Conservation (phyloP, 176 grass and related monocot species). For the Carex pumila region DNA sequence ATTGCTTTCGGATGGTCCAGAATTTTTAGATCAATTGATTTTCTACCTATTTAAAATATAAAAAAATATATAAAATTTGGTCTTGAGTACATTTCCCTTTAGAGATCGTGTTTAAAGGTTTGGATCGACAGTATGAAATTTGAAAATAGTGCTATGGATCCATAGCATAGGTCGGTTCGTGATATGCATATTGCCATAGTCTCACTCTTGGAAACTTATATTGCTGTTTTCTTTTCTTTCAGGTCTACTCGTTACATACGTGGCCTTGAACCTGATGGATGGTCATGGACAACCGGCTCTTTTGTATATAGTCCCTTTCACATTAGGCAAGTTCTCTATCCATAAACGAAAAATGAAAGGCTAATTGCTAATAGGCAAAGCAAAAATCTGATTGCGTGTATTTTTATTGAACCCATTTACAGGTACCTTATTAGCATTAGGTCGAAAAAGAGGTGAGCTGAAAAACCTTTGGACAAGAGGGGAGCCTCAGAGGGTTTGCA, state of each 20-base stretch:
- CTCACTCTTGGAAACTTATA: not conserved
- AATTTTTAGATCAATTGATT: too few species aligned
- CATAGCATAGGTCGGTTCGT: too few species aligned
- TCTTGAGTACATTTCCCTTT: too few species aligned
- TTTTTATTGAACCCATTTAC: not conserved
- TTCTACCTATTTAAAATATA: too few species aligned
- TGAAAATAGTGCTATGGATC: too few species aligned
- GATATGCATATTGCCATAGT: too few species aligned
- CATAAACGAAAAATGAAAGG: not conserved
- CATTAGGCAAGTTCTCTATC: conserved; percentile 49
- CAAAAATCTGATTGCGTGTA: not conserved
- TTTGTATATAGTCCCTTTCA: conserved; percentile 97
- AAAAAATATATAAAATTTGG: too few species aligned
- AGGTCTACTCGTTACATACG: conserved; percentile 90
- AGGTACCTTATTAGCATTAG: conserved; percentile 75
- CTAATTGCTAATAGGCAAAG: not conserved
- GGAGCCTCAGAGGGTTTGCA: conserved; percentile 73
- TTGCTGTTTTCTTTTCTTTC: not conserved
- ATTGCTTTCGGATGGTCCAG: too few species aligned
- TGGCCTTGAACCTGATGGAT: conserved; percentile 97
- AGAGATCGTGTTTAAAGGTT: too few species aligned
- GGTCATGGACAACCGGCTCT: conserved; percentile 90
- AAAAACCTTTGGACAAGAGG: conserved; percentile 78
- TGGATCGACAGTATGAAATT: too few species aligned
- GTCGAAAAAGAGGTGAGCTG: conserved; percentile 70